Evolutionary conservation across 2,329 filamentous ascomycete species (phyloP).

Genomic region (Pseudogymnoascus sp.): DNA sequence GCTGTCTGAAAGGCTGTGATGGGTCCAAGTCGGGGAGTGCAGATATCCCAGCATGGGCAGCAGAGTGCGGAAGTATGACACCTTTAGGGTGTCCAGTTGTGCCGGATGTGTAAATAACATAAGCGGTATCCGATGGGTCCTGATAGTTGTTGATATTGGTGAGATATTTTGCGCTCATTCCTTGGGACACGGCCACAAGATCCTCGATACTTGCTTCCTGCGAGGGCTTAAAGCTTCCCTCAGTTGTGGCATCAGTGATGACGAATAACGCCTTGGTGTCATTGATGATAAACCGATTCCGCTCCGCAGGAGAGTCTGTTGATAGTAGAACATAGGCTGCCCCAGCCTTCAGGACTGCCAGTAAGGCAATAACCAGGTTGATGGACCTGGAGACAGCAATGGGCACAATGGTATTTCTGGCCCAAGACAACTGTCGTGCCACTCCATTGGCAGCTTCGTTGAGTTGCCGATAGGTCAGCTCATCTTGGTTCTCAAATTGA

Average conservation of each 20-base stretch:
- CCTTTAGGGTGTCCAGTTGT: slow-evolving; percentile 14
- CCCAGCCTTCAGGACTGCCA: slow-evolving; percentile 8
- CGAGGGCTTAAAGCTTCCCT: background rate
- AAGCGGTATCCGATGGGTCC: slow-evolving; percentile 10
- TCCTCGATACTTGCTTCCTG: background rate
- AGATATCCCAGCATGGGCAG: slow-evolving; percentile 61
- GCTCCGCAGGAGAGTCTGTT: background rate
- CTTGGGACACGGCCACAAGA: background rate
- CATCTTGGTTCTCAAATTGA: slow-evolving; percentile 3
- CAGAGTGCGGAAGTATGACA: slow-evolving; percentile 13
- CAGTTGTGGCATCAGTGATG: background rate
- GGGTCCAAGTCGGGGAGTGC: slow-evolving; percentile 39
- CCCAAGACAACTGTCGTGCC: background rate
- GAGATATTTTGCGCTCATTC: background rate
- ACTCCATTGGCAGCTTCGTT: slow-evolving; percentile 2
- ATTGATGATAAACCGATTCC: background rate
- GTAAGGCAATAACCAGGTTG: slow-evolving; percentile 6
- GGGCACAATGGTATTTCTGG: background rate
- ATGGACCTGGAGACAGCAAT: slow-evolving; percentile 2
- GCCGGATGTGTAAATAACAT: slow-evolving; percentile 16
- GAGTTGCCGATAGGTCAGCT: background rate
- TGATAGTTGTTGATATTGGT: slow-evolving; percentile 2
- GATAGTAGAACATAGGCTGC: slow-evolving; percentile 4
- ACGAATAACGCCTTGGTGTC: background rate
- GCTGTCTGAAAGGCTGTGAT: slow-evolving; percentile 29